Evolutionary conservation across 371 early-diverging fungal species (phyloP), one percentile per base, ranked within the genome.

Genomic region (Actinomortierella wolfii): DNA sequence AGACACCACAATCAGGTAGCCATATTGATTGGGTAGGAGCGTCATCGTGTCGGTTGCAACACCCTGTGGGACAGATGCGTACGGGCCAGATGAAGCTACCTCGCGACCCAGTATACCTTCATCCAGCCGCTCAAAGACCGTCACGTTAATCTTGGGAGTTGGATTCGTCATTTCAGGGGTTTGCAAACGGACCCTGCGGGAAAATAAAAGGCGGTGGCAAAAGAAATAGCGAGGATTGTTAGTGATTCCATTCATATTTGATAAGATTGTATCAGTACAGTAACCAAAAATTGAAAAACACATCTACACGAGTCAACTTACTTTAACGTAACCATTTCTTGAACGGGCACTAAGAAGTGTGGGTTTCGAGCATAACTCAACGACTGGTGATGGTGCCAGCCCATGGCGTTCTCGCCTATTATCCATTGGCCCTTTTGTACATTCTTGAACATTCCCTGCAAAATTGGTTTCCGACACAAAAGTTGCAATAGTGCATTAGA

Each of bases 81-180:
- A 92, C 26, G 85, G 84, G 0, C 93, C 93, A 2, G 93, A 89
- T 17, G 88, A 86, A 15, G 85, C 86, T 18, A 89, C 70, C 59
- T 86, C 85, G 15, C 71, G 70, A 21, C 89, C 91, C 51, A 85
- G 81, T 0, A 82, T 68, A 20, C 85, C 83, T 24, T 78, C 79
- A 23, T 84, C 82, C 48, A 83, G 79, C 25, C 82, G 78, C 60
- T 86, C 87, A 63, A 86, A 91, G 20, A 92, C 77, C 2, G 89
- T 85, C 5, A 91, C 83, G 65, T 88, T 89, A 57, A 83, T 82
- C n/a, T 88, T 83, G 9, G 93, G 93, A 21, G 83, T 80, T 11
- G 85, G 81, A 6, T 54, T 57, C 21, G 81, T 81, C 25, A 87
- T 84, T 23, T 82, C 80, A 39, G 84, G 81, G 3, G 91, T 83